Conservation (phyloP, 176 grass and related monocot species). For the Avena atlantica region DNA sequence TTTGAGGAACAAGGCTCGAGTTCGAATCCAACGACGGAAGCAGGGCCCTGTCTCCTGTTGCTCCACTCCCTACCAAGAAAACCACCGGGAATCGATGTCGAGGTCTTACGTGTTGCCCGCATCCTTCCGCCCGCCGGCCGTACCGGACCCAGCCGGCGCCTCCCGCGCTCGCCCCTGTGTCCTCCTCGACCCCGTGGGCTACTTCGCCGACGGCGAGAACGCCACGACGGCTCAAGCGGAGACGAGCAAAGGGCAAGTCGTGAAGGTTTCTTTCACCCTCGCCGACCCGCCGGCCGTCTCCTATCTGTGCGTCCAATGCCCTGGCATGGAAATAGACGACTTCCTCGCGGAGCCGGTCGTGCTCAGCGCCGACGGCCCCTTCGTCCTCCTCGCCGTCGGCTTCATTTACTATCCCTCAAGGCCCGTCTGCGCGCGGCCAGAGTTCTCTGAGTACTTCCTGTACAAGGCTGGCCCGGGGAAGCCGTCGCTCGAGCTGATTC, state of each 20-base stretch:
- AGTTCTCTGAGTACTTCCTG: neutral
- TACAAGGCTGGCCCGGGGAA: neutral
- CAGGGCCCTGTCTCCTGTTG: neutral
- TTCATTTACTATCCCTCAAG: neutral
- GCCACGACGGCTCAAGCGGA: neutral
- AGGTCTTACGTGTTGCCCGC: neutral
- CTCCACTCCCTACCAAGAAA: neutral
- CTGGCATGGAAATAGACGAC: neutral
- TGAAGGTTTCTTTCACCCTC: neutral
- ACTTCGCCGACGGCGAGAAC: neutral
- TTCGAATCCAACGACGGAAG: too few species aligned
- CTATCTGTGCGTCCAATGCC: neutral
- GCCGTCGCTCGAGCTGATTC: neutral
- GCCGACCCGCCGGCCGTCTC: neutral
- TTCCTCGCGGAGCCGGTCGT: neutral
- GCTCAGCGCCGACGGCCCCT: neutral
- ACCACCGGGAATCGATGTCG: neutral
- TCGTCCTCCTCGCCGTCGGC: neutral
- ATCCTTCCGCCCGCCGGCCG: neutral
- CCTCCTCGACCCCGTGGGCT: neutral
- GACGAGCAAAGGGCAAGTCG: neutral
- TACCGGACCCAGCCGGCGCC: neutral
- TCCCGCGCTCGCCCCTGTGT: neutral
- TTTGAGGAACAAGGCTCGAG: neutral
- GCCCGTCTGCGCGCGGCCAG: neutral